Evolutionary conservation across 208 protist species (phyloP), one percentile per base, ranked within the genome.

Genomic region (Trypanosoma platydactyli): DNA sequence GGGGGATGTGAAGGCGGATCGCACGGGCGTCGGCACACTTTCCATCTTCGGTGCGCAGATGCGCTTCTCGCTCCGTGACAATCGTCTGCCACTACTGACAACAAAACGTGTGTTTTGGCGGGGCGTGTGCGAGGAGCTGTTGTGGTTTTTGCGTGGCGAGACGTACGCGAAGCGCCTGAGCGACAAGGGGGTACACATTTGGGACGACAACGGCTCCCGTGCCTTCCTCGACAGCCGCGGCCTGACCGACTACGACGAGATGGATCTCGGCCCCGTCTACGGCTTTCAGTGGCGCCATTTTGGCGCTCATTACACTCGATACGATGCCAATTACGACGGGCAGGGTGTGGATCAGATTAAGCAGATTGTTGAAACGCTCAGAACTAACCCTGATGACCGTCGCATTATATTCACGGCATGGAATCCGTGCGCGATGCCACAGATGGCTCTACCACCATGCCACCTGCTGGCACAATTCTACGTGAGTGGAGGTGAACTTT

Each of bases 201-300:
- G 98, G 98, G 98, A 99, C 68, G 98, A 80, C 46, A 99, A 99
- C 83, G 97, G 92, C 49, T 97, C 89, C 0, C 91, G 96, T 41
- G 95, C 94, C 48, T 99, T 97, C 77, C 88, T 99, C 15, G 95
- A 98, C 71, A 92, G 80, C 56, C 85, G 91, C 41, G 98, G 98
- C 0, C 81, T 99, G 40, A 77, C 59, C 5, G 59, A 97, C 38
- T 80, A 94, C 56, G 88, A 97, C 54, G 97, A 97, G 68, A 97
- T 97, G 77, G 98, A 99, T 71, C 87, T 99, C 1, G 98, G 98
- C 15, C 97, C 97, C 0, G 97, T 99, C 11, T 99, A 99, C 80
- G 98, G 98, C 35, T 99, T 99, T 72, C 98, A 99, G 82, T 99
- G 98, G 98, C 84, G 98, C 11, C 98, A 99, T 77, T 99, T 99